Evolutionary conservation across 805 yeast genomes (phyloP).

Genomic region (Cyberlindnera petersonii): DNA sequence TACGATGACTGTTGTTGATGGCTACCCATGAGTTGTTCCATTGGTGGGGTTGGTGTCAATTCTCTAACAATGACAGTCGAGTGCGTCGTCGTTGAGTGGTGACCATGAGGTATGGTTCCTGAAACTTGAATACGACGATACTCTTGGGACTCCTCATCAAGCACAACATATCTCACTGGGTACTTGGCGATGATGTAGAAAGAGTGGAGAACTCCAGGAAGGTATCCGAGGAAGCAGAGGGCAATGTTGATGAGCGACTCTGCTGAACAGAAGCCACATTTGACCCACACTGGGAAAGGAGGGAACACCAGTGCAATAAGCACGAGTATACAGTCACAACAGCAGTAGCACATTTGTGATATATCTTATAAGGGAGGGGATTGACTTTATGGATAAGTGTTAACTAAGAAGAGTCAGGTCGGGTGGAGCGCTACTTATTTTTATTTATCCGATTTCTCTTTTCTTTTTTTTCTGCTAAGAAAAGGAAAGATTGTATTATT

Average conservation of each 20-base stretch:
- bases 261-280: slow-evolving; percentile 67
- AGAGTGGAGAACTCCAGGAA: slow-evolving; percentile 76
- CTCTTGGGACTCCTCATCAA: slow-evolving; percentile 28
- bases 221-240: slow-evolving; percentile 62
- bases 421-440: neutral
- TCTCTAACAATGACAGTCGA: slow-evolving; percentile 11
- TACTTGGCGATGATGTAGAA: slow-evolving; percentile 76
- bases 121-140: slow-evolving; percentile 12
- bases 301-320: slow-evolving; percentile 70
- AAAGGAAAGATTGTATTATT: too few species aligned
- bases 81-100: neutral
- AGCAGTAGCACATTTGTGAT: slow-evolving; percentile 16
- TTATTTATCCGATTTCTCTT: neutral
- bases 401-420: neutral
- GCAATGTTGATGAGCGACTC: slow-evolving; percentile 69
- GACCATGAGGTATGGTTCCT: neutral
- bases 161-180: slow-evolving; percentile 40
- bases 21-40: slow-evolving; percentile 8
- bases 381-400: too few species aligned
- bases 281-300: slow-evolving; percentile 72
- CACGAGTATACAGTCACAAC: slow-evolving; percentile 60
- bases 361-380: too few species aligned
- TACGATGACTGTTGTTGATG: slow-evolving; percentile 5
- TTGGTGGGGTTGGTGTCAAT: slow-evolving; percentile 12
- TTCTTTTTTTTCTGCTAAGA: neutral